These are phyloP conservation scores for Solanum lignicaule DNA, from an alignment of 257 asterid species.

Conservation along the genomic window DNA sequence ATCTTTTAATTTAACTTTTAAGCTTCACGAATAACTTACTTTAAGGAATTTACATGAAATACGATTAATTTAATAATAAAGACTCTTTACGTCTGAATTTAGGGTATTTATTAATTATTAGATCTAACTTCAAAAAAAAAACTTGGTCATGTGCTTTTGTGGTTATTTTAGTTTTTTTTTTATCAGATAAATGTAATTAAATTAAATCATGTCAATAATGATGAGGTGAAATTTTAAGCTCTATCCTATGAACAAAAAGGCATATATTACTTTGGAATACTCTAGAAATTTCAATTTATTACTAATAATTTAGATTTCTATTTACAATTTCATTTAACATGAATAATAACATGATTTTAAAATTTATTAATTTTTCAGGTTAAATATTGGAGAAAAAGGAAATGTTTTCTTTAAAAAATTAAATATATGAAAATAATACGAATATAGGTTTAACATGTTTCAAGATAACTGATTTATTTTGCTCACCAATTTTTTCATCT, in stretches of 20 bases:
- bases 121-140: not conserved
- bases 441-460: not conserved
- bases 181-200: not conserved
- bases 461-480: no score
- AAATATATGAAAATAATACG: not conserved
- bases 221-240: no score
- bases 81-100: no score
- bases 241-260: no score
- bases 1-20: no score
- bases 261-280: no score
- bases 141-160: not conserved
- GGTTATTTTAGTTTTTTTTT: not conserved
- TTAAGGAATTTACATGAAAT: not conserved
- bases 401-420: not conserved
- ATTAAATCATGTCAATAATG: not conserved
- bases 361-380: not conserved
- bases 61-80: not conserved
- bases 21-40: no score
- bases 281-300: no score
- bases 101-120: no score
- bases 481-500: not conserved
- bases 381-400: not conserved
- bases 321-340: not conserved
- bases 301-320: no score
- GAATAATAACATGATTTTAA: not conserved